Conservation (phyloP, 495 filamentous ascomycete species). For the Aspergillus diversus region DNA sequence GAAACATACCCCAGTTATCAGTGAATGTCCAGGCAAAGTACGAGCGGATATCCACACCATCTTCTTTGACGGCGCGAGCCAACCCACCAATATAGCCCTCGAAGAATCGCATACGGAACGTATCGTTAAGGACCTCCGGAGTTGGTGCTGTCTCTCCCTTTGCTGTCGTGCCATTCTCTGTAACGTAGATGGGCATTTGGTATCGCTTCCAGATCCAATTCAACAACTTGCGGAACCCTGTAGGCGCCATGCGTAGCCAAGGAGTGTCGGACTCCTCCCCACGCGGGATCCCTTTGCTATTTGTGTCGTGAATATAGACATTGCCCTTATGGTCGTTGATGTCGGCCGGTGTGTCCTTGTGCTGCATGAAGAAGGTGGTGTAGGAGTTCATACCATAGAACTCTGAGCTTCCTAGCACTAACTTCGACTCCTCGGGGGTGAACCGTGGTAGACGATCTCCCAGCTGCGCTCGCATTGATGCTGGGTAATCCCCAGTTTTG, state of each 20-base stretch:
- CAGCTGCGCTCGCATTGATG: constrained; percentile 51
- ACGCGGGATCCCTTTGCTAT: constrained; percentile 47
- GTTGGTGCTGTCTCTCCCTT: constrained; percentile 48
- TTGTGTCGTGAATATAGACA: constrained; percentile 44
- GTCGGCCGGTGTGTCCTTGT: constrained; percentile 40
- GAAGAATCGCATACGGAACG: constrained; percentile 50
- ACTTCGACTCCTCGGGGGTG: constrained; percentile 42
- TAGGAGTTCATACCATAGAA: constrained; percentile 59
- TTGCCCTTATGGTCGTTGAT: constrained; percentile 52
- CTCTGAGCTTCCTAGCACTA: constrained; percentile 50
- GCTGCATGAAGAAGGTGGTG: constrained; percentile 51
- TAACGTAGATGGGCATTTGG: constrained; percentile 52
- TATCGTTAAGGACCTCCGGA: constrained; percentile 45
- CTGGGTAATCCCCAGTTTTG: constrained; percentile 51
- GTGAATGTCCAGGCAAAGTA: constrained; percentile 56
- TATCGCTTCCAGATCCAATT: constrained; percentile 49
- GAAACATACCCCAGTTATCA: constrained; percentile 44
- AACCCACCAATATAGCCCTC: constrained; percentile 49
- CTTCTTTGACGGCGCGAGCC: constrained; percentile 46
- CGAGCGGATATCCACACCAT: constrained; percentile 48
- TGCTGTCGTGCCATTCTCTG: constrained; percentile 53
- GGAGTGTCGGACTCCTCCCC: constrained; percentile 51
- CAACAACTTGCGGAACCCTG: constrained; percentile 48
- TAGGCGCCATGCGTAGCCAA: constrained; percentile 48
- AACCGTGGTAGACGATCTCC: constrained; percentile 50